Percentiles rank a stretch among this genome's conserved stretches.
Conservation (phyloP, 768 basidiomycete genomes). For the Lyophyllum semitale region DNA sequence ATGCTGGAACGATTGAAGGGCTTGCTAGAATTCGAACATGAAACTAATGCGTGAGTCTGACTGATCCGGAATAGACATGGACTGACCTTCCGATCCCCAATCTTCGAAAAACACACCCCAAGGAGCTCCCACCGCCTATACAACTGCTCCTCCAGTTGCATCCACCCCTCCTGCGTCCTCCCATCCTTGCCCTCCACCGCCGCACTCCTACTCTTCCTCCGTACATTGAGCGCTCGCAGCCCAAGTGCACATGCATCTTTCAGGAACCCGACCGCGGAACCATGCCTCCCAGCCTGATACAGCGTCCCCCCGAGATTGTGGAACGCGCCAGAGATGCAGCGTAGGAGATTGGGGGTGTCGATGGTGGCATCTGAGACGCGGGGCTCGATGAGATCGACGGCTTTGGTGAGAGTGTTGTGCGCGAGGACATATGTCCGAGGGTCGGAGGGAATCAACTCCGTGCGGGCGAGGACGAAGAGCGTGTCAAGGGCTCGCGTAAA, state of each 20-base stretch:
- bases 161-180: slow-evolving; percentile 48
- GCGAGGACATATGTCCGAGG: slow-evolving; percentile 47
- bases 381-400: slow-evolving; percentile 33
- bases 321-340: slow-evolving; percentile 73
- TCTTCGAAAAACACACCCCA: slow-evolving; percentile 76
- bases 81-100: slow-evolving; percentile 73
- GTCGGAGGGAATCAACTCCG: slow-evolving; percentile 37
- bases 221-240: slow-evolving; percentile 41
- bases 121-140: slow-evolving; percentile 80
- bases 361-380: slow-evolving; percentile 18
- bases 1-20: slow-evolving; percentile 56
- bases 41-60: slow-evolving; percentile 1
- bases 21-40: slow-evolving; percentile 59
- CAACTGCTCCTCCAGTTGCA: slow-evolving; percentile 62
- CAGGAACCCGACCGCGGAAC: slow-evolving; percentile 69
- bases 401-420: slow-evolving; percentile 49
- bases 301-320: slow-evolving; percentile 71
- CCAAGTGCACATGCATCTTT: slow-evolving; percentile 61
- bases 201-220: slow-evolving; percentile 6
- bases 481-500: slow-evolving; percentile 54
- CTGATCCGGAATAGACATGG: slow-evolving; percentile 1
- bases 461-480: slow-evolving; percentile 54
- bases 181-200: background rate
- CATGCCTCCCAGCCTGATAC: slow-evolving; percentile 64
- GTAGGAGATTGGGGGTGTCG: slow-evolving; percentile 54